phyloP scores from a whole-genome alignment of 1,284 basidiomycete genomes.

The Cryptococcus hybrid region DNA sequence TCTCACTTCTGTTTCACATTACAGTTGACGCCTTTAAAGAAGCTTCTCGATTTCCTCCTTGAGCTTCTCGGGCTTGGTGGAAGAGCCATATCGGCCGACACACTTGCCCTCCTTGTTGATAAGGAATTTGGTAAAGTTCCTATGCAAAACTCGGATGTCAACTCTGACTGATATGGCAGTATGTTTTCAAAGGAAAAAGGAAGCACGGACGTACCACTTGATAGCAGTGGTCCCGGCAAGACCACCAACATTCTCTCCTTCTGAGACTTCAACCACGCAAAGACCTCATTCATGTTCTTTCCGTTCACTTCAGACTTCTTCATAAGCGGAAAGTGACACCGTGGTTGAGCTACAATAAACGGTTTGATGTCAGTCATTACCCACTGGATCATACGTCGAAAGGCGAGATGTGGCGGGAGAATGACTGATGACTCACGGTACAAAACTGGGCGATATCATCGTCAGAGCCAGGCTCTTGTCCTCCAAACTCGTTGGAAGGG shows the following conservation, averaged over 20 bases:
- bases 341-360: constrained; percentile 58
- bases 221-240: constrained; percentile 40
- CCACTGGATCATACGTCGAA: not conserved
- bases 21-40: constrained; percentile 12
- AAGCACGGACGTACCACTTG: constrained; percentile 39
- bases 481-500: constrained; percentile 55
- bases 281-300: constrained; percentile 70
- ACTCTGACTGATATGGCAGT: not conserved
- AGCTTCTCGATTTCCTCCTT: constrained; percentile 39
- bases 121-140: constrained; percentile 49
- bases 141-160: constrained; percentile 1
- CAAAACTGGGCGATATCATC: constrained; percentile 57
- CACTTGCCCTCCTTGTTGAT: constrained; percentile 38
- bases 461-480: constrained; percentile 72
- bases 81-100: constrained; percentile 34
- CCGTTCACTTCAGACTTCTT: constrained; percentile 92
- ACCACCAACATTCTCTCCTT: constrained; percentile 24
- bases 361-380: not conserved
- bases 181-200: not conserved
- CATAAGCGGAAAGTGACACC: constrained; percentile 77
- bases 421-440: constrained; percentile 34
- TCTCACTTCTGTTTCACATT: too few relatives aligned
- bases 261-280: constrained; percentile 73
- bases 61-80: constrained; percentile 36
- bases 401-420: too few relatives aligned